Evolutionary conservation across 2,329 filamentous ascomycete species (phyloP).

Genomic region (Calonectria ilicicola): DNA sequence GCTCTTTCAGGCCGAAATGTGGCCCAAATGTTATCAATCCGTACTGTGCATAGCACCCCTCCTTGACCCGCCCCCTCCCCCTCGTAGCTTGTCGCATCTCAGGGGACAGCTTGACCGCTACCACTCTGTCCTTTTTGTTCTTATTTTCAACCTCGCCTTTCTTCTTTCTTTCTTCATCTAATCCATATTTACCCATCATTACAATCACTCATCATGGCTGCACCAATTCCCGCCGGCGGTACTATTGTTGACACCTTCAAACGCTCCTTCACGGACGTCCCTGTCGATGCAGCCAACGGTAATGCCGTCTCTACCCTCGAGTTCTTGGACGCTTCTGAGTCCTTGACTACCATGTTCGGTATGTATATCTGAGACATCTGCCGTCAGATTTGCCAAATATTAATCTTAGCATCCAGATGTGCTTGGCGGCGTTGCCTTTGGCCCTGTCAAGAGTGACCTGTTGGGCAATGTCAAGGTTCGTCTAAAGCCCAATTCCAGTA

Average conservation of each 20-base stretch:
- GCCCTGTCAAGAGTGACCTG: conserved; percentile 92
- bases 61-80: conserved; percentile 23
- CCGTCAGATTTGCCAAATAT: neutral
- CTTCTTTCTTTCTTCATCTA: conserved; percentile 17
- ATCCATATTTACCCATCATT: conserved; percentile 13
- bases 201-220: conserved; percentile 60
- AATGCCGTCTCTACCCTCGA: conserved; percentile 85
- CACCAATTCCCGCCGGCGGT: conserved; percentile 68
- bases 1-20: conserved; percentile 3
- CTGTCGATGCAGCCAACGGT: conserved; percentile 77
- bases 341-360: conserved; percentile 90
- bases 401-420: conserved; percentile 59
- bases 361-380: conserved; percentile 13
- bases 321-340: conserved; percentile 93
- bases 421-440: conserved; percentile 81
- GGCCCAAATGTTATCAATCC: conserved; percentile 36
- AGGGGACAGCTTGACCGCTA: conserved; percentile 44
- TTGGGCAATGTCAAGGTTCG: conserved; percentile 88
- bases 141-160: conserved; percentile 18
- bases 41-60: conserved; percentile 43
- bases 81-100: conserved; percentile 29
- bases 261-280: conserved; percentile 86
- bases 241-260: conserved; percentile 91
- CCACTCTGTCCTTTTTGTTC: conserved; percentile 27
- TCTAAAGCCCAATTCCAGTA: neutral